Evolutionary conservation across 768 basidiomycete species (phyloP).

Genomic region (Paxillus rubicundulus): DNA sequence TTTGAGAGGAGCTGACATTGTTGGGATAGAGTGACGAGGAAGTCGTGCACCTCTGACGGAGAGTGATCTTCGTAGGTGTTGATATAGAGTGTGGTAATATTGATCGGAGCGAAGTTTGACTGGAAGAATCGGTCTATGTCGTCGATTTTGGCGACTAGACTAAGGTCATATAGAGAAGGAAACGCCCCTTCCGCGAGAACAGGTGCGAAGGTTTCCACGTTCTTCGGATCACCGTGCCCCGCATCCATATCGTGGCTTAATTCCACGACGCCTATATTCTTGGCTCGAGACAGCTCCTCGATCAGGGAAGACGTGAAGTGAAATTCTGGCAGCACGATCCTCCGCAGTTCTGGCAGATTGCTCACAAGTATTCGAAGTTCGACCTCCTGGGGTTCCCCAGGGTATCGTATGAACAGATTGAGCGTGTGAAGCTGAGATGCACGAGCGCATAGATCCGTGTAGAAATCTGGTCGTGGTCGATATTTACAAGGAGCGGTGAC

Average conservation of each 20-base stretch:
- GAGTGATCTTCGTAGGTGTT: slow-evolving; percentile 47
- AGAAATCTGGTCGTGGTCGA: slow-evolving; percentile 17
- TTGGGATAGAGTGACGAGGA: slow-evolving; percentile 45
- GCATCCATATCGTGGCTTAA: slow-evolving; percentile 51
- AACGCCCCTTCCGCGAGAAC: slow-evolving; percentile 47
- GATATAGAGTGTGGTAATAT: slow-evolving; percentile 50
- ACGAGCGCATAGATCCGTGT: slow-evolving; percentile 42
- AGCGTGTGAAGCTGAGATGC: slow-evolving; percentile 51
- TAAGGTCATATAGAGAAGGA: slow-evolving; percentile 52
- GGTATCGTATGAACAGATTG: slow-evolving; percentile 42
- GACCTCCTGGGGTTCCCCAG: slow-evolving; percentile 41
- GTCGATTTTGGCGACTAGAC: slow-evolving; percentile 42
- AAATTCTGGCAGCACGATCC: slow-evolving; percentile 51
- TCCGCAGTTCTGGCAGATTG: slow-evolving; percentile 43
- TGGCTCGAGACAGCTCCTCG: slow-evolving; percentile 44
- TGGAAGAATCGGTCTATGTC: slow-evolving; percentile 47
- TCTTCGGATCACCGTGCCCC: slow-evolving; percentile 44
- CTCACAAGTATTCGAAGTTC: slow-evolving; percentile 40
- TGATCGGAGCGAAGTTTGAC: slow-evolving; percentile 43
- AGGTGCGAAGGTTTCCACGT: slow-evolving; percentile 46
- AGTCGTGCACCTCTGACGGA: slow-evolving; percentile 38
- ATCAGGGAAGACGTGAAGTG: slow-evolving; percentile 46
- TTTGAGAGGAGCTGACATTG: slow-evolving; percentile 47
- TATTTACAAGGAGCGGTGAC: slow-evolving; percentile 28
- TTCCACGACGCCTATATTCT: slow-evolving; percentile 45